Base-by-base conservation (phyloP, 2,329 filamentous ascomycete genomes). In the Emmonsiellopsis sp. region DNA sequence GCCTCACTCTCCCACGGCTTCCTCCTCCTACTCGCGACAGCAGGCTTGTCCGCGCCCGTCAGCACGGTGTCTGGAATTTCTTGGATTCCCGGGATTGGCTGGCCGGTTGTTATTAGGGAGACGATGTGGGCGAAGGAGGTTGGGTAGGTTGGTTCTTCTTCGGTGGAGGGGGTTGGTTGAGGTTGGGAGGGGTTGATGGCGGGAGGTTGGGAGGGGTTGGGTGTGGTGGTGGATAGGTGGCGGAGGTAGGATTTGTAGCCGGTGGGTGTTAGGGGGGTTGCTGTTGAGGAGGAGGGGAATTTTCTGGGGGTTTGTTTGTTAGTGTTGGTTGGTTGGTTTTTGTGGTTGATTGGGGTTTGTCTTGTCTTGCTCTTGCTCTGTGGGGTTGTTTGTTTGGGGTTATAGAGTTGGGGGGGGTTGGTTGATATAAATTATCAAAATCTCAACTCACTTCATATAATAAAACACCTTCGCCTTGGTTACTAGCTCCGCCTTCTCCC, bases 51-150 rank as follows among this genome's bases (percentile, higher is more conserved):
- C 56, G 88, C 80, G 4, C 86, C 85, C 52, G 83, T 77, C 16
- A 91, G 76, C 5, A 95, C 76, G 0, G 85, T 93, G 60, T 89
- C 81, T 4, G 91, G 89, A 51, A 96, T 92, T 58, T 95, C 82
- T 61, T 84, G 84, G 63, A 96, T 94, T 0, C 91, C 91, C 1
- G 90, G 89, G 43, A 96, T 86, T 0, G 87, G 85, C 61, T 89
- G 83, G 51, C 89, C 89, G 31, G 83, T 84, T 26, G 88, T 87
- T 52, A 96, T 87, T 52, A 95, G 80, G 63, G 89, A 86, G 53
- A 95, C 85, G 57, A 96, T 89, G 59, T 92, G 84, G 7, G 87
- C 85, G 68, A 96, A 95, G 1, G 83, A 85, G 48, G 84, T 84
- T 3, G 90, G 90, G 62, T 95, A 95, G 1, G 82, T 80, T 38